phyloP scores from a whole-genome alignment of 78 protist species.

The Chrysochromulina tobinii region DNA sequence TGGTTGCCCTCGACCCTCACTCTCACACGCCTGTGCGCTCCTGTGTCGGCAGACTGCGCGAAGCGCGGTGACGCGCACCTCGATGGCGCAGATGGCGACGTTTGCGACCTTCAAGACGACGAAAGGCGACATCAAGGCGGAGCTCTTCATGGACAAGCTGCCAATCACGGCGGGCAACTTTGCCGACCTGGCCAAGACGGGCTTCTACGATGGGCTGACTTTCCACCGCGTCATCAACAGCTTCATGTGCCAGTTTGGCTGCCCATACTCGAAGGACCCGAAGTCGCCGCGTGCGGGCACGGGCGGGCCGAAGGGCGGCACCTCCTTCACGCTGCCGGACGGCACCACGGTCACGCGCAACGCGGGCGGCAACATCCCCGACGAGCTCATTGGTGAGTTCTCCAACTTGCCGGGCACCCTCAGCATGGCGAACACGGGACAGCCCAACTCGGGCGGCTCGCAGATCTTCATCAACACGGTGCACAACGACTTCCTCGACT shows the following conservation, averaged over 20 bases:
- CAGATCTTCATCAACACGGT: slow-evolving; percentile 42
- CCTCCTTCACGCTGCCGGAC: not conserved
- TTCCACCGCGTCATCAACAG: slow-evolving; percentile 36
- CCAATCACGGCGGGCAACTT: not conserved
- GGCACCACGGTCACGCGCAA: slow-evolving; percentile 20
- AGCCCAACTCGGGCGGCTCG: slow-evolving; percentile 37
- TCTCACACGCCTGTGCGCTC: too few species aligned
- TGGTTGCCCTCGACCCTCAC: too few species aligned
- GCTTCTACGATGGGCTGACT: slow-evolving; percentile 43
- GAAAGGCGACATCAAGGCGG: not conserved
- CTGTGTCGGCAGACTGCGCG: too few species aligned
- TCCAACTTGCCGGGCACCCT: slow-evolving; percentile 35
- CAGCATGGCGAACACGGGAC: slow-evolving; percentile 39
- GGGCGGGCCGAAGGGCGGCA: not conserved
- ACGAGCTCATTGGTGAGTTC: slow-evolving; percentile 33
- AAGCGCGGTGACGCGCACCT: not conserved
- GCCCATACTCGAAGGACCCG: slow-evolving; percentile 40
- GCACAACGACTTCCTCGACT: slow-evolving; percentile 47
- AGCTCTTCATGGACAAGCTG: slow-evolving; percentile 8
- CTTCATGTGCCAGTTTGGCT: slow-evolving; percentile 45
- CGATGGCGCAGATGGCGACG: not conserved
- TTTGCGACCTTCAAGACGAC: not conserved
- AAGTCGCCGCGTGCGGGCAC: slow-evolving; percentile 38
- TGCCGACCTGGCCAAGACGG: slow-evolving; percentile 1
- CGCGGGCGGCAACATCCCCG: slow-evolving; percentile 34